Evolutionary conservation across 257 asterid species (phyloP), one percentile per base, ranked within the genome.

Genomic region (Anisodus acutangulus): DNA sequence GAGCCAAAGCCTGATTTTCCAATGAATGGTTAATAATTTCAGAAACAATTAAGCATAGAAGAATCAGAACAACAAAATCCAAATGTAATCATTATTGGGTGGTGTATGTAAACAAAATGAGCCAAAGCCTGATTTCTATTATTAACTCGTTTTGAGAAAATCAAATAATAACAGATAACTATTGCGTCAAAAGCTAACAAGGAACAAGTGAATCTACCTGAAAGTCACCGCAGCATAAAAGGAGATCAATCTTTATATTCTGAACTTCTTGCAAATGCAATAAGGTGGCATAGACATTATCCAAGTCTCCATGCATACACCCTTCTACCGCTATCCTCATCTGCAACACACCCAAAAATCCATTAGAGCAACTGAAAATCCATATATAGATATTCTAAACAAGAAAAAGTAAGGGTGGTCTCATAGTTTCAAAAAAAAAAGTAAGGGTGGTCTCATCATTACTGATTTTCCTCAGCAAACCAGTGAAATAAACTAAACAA

Each of bases 251-350:
- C 88, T 91, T 93, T 83, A 84, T 86, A 19, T 91, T 90, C 85
- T 95, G 97, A 8, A 89, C 92, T 85, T 94, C 90, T 88, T 95
- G 97, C 85, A 94, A 83, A 89, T 91, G 92, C 58, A 93, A 85
- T 47, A 95, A 90, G 55, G 97, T 92, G 57, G 92, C 91, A 86
- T 93, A 95, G 8, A 95, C 97, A 83, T 90, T 91, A 81, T 95
- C 99, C 89, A 95, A 84, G 59, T 95, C 99, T 83, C 99, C 99
- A 78, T 94, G 99, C 97, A 94, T 94, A 87, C 98, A 95, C 6
- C 99, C 99, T 88, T 95, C 98, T 17, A 95, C 94, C 26, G 99
- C 99, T 85, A 95, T 95, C 90, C 85, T 93, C 99, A 95, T 95
- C 90, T 91, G 85, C 26, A 7, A 13, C 26, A 16, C 8, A 69